Base-by-base conservation (phyloP, 2,329 filamentous ascomycete species). In the Ophiostoma fasciatum region DNA sequence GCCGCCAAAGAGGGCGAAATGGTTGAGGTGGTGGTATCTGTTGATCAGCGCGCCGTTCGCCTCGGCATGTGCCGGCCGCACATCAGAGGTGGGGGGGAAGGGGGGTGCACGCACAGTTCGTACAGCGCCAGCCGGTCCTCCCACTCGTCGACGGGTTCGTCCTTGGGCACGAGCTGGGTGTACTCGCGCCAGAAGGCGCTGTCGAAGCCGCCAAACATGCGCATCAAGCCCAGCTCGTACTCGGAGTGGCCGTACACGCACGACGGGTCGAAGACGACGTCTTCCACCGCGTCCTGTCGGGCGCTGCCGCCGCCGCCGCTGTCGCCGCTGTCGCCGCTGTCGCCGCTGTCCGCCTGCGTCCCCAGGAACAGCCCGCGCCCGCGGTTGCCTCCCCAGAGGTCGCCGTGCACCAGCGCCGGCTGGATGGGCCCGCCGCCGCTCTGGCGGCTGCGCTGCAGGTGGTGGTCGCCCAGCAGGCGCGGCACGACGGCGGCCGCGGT, bases 191-290 rank as follows among this genome's bases (percentile, higher is more conserved):
- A 75, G 49, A 94, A 93, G 1, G 51, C 55, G 0, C 55, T 48
- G 1, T 75, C 75, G 55, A 92, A 94, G 0, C 88, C 88, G 0
- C 87, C 87, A 66, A 94, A 96, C 85, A 94, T 93, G 35, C 70
- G 72, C 85, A 94, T 94, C 46, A 93, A 94, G 1, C 88, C 88
- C 35, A 93, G 61, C 46, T 94, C 88, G 55, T 78, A 94, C 61
- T 96, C 88, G 2, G 69, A 79, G 53, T 94, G 87, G 2, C 78
- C 83, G 51, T 92, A 94, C 44, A 80, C 81, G 28, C 74, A 70
- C 3, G 78, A 79, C 0, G 85, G 75, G 51, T 94, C 88, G 51
- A 76, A 94, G 1, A 93, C 72, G 1, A 94, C 73, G 45, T 85
- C 78, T 45, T 87, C 81, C 0, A 64, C n/a, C n/a, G n/a, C n/a